Evolutionary conservation across 176 grass and related monocot species (phyloP).

Genomic region (Typha latifolia): DNA sequence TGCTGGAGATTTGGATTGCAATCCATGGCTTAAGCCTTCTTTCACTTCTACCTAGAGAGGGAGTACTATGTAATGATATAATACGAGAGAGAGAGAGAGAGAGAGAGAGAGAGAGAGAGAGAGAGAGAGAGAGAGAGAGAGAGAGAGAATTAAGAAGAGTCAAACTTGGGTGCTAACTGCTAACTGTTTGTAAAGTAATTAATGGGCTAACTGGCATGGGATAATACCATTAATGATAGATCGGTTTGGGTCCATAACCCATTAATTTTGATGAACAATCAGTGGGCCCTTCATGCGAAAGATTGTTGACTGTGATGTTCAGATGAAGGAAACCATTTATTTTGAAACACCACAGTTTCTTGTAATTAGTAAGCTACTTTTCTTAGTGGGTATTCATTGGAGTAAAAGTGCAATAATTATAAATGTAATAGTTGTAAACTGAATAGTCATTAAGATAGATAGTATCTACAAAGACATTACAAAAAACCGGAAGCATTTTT

Average conservation of each 20-base stretch:
- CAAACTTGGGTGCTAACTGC: background rate
- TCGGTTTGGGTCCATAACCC: background rate
- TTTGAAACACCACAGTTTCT: too few species aligned
- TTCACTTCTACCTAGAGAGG: background rate
- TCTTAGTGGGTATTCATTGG: too few species aligned
- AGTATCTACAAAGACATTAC: too few species aligned
- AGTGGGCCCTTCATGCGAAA: background rate
- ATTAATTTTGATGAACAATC: background rate
- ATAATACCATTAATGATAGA: background rate
- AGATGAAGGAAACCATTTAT: too few species aligned
- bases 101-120: too few species aligned
- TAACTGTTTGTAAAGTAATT: background rate
- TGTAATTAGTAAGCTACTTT: too few species aligned
- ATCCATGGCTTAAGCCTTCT: background rate
- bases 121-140: too few species aligned
- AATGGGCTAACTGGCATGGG: background rate
- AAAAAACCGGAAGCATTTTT: too few species aligned
- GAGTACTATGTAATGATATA: background rate
- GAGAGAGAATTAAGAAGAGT: background rate
- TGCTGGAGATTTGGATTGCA: background rate
- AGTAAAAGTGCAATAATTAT: too few species aligned
- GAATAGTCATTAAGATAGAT: too few species aligned
- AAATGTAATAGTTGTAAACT: too few species aligned
- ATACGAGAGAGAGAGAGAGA: background rate
- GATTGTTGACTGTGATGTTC: too few species aligned